Evolutionary conservation across 176 grass and related monocot genomes (phyloP), one percentile per base, ranked within the genome.

Genomic region (Dactylis glomerata): DNA sequence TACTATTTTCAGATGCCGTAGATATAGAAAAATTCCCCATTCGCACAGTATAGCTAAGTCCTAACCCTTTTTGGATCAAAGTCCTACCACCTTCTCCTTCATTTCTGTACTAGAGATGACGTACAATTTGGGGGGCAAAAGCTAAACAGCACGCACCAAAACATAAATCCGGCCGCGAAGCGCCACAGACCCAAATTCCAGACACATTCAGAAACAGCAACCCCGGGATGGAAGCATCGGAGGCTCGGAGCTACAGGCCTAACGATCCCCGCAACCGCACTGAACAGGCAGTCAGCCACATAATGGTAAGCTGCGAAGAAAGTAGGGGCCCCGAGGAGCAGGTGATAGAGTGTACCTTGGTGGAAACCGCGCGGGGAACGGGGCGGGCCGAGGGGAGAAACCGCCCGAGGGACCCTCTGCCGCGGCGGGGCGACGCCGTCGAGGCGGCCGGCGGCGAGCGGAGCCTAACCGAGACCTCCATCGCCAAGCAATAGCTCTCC

Each of bases 391-490:
- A 77, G 27, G n/a, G 37, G 59, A 36, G 20, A 68, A 5, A 6
- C 3, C 14, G 73, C 14, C 47, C 7, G 22, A 30, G 37, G 67
- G 80, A 68, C 34, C 66, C 44, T 17, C n/a, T 10, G 47, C 67
- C 37, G 22, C 30, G 31, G 51, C 64, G 31, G 5, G 26, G 13
- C 30, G 49, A 3, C 6, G 37, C 57, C 37, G 57, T 7, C 3
- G 75, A 37, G 66, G 47, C 1, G 52, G 64, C 3, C 42, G 67
- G 58, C 55, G 38, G 84, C 23, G 61, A 38, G 12, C 57, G 37
- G 47, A 84, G 81, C 68, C 58, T 83, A 3, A 41, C 68, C 34
- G 81, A 84, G 68, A 81, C 59, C 76, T 76, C 85, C 89, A 87
- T 87, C 30, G 19, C 27, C 19, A 23, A 5, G 42, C 4, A 42